Base-by-base conservation (phyloP, 192 early-diverging fungal genomes). In the Jimgerdemannia lactiflua region DNA sequence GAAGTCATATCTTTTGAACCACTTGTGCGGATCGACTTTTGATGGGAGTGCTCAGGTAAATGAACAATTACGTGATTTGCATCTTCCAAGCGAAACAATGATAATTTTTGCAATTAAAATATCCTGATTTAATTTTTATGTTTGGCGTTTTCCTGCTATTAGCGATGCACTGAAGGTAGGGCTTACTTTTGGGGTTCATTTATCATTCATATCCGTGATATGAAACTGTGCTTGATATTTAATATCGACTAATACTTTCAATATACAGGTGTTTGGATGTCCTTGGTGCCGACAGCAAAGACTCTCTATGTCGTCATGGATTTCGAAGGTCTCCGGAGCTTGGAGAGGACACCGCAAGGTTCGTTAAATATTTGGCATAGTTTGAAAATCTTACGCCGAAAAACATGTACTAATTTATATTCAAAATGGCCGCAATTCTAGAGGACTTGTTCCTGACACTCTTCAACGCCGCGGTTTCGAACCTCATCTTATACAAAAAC, bases 261-360 rank as follows among this genome's bases (percentile, higher is more conserved):
- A 10, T 10, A 59, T 14, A 59, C 49, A 59, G 49, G 49, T 59
- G 49, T 59, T 59, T 59, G 49, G 49, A 59, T 59, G 49, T 59
- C 49, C 49, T 2, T 59, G 8, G 49, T 59, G 49, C 49, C 49
- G 14, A 59, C 49, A 6, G 64, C 71, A 11, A 67, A 77, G 7
- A 73, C 59, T 44, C 71, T 77, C 41, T 77, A 77, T 72, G 76
- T 77, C 4, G 76, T 71, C n/a, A 65, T 77, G 65, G 76, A 77
- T 65, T 77, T 77, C 68, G 76, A 77, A 72, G 76, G 76, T 73
- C 49, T 77, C 18, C 66, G 29, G 3, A 72, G 71, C 29, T 68
- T 77, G 29, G 76, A 77, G 49, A 77, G 76, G 69, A 64, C 76
- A 11, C 44, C 76, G 4, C 76, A 77, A 18, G 76, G 72, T 42